Evolutionary conservation across 441 rosid species (phyloP), one percentile per base, ranked within the genome.

Genomic region (Omphalea diandra): DNA sequence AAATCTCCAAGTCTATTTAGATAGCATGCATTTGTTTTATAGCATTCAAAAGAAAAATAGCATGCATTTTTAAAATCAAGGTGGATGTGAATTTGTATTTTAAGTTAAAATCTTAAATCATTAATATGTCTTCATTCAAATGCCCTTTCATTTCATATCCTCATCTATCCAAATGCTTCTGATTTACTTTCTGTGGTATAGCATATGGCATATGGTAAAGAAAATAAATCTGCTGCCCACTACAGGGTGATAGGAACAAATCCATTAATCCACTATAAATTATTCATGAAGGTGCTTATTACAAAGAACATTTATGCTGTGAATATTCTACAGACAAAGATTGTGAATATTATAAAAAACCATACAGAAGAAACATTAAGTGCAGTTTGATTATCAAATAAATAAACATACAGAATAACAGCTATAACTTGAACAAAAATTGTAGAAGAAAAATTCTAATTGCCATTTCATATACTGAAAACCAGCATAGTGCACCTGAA

Each of bases 291-390:
- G 74, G 59, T 69, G 52, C 72, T 76, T 70, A 69, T 50, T 75
- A 82, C 81, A 82, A 65, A 54, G 18, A 73, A 56, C 68, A 59
- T 50, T 44, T 56, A 63, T 40, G 60, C 63, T 61, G 9, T 50
- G 66, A 68, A 75, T 67, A 65, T 74, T 68, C 75, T 69, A 80
- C 76, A 73, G 64, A 79, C 65, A 70, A 75, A 62, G 24, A 79
- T 74, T 32, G 63, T 22, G 76, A 68, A 61, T 69, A 26, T 5
- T 36, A 52, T 69, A 69, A 67, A 67, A 41, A 53, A 62, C 57
- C 65, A 72, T 46, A 54, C 22, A 62, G 24, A 33, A n/a, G n/a
- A n/a, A n/a, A n/a, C n/a, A n/a, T n/a, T 43, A 15, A 57, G 43
- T 47, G 70, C 59, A 46, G 67, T 50, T 32, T 56, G 53, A 50